Base-by-base conservation (phyloP, 768 basidiomycete genomes). In the Wakefieldia striispora region DNA sequence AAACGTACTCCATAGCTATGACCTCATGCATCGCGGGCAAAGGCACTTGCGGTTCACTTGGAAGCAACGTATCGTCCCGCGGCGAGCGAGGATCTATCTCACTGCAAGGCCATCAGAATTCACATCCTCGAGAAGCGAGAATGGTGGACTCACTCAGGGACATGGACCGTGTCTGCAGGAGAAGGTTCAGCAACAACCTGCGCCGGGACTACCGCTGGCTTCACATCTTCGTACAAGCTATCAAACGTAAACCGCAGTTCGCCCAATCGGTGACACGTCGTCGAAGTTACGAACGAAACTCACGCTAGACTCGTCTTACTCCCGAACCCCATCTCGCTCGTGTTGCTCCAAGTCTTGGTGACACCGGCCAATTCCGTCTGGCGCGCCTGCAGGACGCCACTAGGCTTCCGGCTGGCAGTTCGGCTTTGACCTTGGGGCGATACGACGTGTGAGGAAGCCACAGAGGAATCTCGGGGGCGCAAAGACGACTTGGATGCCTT, bases 1-100 rank as follows among this genome's bases (percentile, higher is more conserved):
- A 27, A 13, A 27, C 63, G 51, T 26, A 62, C 69, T 45, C 42
- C 9, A 50, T 33, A 19, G 54, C 52, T 51, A 69, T 69, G 24
- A 71, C 62, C 47, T 69, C 70, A n/a, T 69, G 47, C 66, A 69
- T 68, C 13, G 64, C 49, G 13, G 65, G 67, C 20, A 72, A 51
- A 16, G 70, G 65, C 14, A 69, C 47, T 27, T 64, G 60, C 2
- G 66, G 66, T 23, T 58, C 60, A 10, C 26, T 50, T n/a, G 63
- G 58, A 26, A 65, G 5, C 50, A 69, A 45, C 17, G 44, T 26
- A 6, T 69, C 66, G 34, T 71, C 68, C 17, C 67, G 62, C 5
- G 70, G 66, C 6, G 65, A 69, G 29, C 69, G 69, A 44, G 63
- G 64, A 17, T 64, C 65, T 13, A 62, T 49, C 13, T 43, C 12